Conservation (phyloP, 2,329 filamentous ascomycete species). For the Colletotrichum trifolii region DNA sequence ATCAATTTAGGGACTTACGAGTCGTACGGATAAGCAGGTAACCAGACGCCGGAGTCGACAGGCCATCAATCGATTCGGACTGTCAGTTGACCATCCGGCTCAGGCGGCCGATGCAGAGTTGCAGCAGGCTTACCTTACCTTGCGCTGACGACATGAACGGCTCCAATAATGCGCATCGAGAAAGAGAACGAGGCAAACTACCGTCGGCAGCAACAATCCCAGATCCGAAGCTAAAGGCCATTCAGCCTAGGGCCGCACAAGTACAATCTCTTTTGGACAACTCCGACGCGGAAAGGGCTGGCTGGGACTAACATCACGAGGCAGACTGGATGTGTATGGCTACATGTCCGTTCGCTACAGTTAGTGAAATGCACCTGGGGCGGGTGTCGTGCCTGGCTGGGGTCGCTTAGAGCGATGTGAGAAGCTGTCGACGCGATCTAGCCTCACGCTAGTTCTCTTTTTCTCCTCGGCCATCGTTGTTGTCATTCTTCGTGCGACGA, state of each 20-base stretch:
- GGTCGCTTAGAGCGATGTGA: background rate
- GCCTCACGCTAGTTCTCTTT: background rate
- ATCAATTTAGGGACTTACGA: too few species aligned
- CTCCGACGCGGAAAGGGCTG: background rate
- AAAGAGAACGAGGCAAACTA: background rate
- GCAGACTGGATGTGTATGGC: background rate
- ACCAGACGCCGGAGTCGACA: too few species aligned
- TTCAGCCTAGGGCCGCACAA: constrained; percentile 9
- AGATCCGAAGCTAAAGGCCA: background rate
- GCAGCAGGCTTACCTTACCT: constrained; percentile 13
- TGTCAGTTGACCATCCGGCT: background rate
- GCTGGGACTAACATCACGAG: constrained; percentile 1
- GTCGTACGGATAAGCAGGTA: too few species aligned
- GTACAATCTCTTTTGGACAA: background rate
- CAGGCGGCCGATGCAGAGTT: constrained; percentile 12
- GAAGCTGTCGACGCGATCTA: background rate
- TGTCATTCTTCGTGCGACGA: background rate
- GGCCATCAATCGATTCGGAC: background rate
- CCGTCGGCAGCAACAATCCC: background rate
- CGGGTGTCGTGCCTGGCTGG: background rate
- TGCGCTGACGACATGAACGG: too few species aligned
- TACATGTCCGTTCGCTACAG: background rate
- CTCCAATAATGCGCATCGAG: background rate
- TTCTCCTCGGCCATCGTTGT: too few species aligned
- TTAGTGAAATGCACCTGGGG: background rate